Base-by-base conservation (phyloP, 2,329 filamentous ascomycete genomes). In the Akanthomyces dipterigenus region DNA sequence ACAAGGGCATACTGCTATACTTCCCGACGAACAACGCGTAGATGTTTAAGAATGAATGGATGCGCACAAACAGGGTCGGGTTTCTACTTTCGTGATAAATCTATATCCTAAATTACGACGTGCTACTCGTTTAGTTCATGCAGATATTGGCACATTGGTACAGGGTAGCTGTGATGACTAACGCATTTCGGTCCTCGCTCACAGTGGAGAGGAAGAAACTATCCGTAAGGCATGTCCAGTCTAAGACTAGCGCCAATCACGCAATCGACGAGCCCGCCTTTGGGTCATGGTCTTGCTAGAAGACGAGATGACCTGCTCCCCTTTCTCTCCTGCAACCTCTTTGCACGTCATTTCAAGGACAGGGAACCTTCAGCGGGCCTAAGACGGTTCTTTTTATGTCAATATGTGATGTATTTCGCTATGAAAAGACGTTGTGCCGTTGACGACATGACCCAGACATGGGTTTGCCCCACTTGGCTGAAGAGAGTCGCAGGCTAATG, bases 211-310 rank as follows among this genome's bases (percentile, higher is more conserved):
- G 14, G 22, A 20, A 48, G 20, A 31, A 36, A 16, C 12, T 40
- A n/a, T n/a, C n/a, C n/a, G n/a, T n/a, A 26, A 26, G 42, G 55
- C 49, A 38, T 45, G 34, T 45, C 55, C 55, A 46, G 9, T 7
- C 3, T 43, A 43, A 67, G 67, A 63, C 67, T 71, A 71, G 70
- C 66, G 34, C 26, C 48, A 70, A 71, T 70, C 70, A 71, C 70
- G 70, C 70, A 65, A 71, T 71, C 70, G 68, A 67, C 60, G 66
- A 67, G 62, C 63, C 67, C 65, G 63, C 65, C 62, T 60, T 64
- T 60, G 58, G 45, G 53, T 60, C 50, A 46, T 67, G 48, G 57
- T 46, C 40, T 62, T 61, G 48, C 65, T 65, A 60, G 61, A 56
- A 42, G 63, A 65, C 64, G 65, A 65, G 65, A 63, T 56, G 45